These are phyloP conservation scores for Centella asiatica DNA, from an alignment of 129 eudicot species.

Conservation along the genomic window DNA sequence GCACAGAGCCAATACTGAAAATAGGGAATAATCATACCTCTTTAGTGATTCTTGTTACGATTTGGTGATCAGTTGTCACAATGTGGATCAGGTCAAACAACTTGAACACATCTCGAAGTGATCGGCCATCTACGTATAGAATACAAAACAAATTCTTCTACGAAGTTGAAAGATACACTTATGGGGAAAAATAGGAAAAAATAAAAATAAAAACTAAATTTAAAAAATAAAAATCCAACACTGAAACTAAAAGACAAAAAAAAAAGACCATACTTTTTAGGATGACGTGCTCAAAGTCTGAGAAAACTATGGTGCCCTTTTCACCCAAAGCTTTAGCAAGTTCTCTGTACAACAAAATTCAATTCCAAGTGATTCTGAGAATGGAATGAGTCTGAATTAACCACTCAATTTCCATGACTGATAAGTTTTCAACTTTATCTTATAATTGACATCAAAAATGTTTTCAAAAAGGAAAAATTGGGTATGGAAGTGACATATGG, in stretches of 20 bases:
- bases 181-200: too few species aligned
- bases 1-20: neutral
- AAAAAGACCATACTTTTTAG: conserved; percentile 41
- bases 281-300: conserved; percentile 80
- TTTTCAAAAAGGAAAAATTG: neutral
- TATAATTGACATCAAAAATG: neutral
- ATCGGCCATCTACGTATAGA: conserved; percentile 54
- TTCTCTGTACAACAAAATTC: conserved; percentile 44
- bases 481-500: neutral
- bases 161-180: too few species aligned
- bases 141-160: neutral
- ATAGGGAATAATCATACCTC: conserved; percentile 42
- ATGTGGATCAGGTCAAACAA: conserved; percentile 85
- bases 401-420: neutral
- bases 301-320: conserved; percentile 63
- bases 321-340: conserved; percentile 83
- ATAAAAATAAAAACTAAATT: neutral
- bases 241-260: neutral
- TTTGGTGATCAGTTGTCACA: conserved; percentile 81
- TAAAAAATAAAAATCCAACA: conserved; percentile 1
- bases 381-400: neutral
- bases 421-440: neutral
- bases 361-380: neutral
- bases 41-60: conserved; percentile 73
- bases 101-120: conserved; percentile 83